Conservation (phyloP, 1,139 yeast genomes). For the Eremothecium sinecaudum region DNA sequence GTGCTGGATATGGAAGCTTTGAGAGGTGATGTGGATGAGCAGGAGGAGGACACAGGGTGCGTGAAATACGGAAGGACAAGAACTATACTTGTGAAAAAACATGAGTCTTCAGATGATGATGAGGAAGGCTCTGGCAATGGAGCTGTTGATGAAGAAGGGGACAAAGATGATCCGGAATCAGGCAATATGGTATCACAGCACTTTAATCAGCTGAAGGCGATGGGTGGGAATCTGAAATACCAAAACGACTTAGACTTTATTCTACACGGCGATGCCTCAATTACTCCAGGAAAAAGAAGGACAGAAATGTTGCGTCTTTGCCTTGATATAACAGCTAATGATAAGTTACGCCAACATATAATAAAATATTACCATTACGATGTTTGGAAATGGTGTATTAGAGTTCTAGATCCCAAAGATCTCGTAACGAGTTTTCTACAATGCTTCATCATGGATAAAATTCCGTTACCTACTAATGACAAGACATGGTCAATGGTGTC, state of each 20-base stretch:
- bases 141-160: slow-evolving; percentile 9
- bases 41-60: not conserved
- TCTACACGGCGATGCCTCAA: slow-evolving; percentile 10
- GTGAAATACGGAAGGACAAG: slow-evolving; percentile 25
- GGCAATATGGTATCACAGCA: slow-evolving; percentile 11
- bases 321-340: slow-evolving; percentile 16
- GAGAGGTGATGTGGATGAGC: not conserved
- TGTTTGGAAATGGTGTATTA: slow-evolving; percentile 19
- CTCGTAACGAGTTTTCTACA: slow-evolving; percentile 13
- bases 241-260: slow-evolving; percentile 27
- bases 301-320: slow-evolving; percentile 18
- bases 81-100: slow-evolving; percentile 15
- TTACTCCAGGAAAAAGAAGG: slow-evolving; percentile 1
- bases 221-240: slow-evolving; percentile 24
- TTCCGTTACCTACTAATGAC: slow-evolving; percentile 6
- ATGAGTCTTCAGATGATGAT: slow-evolving; percentile 6
- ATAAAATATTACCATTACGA: slow-evolving; percentile 15
- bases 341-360: slow-evolving; percentile 14
- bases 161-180: slow-evolving; percentile 5
- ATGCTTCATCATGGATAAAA: slow-evolving; percentile 9
- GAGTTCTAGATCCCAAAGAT: slow-evolving; percentile 6
- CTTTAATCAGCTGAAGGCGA: slow-evolving; percentile 22
- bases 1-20: not conserved
- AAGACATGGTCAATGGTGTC: slow-evolving; percentile 4
- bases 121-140: slow-evolving; percentile 4